Evolutionary conservation across 208 protist species (phyloP), one percentile per base, ranked within the genome.

Genomic region (Trypanosoma theileri): DNA sequence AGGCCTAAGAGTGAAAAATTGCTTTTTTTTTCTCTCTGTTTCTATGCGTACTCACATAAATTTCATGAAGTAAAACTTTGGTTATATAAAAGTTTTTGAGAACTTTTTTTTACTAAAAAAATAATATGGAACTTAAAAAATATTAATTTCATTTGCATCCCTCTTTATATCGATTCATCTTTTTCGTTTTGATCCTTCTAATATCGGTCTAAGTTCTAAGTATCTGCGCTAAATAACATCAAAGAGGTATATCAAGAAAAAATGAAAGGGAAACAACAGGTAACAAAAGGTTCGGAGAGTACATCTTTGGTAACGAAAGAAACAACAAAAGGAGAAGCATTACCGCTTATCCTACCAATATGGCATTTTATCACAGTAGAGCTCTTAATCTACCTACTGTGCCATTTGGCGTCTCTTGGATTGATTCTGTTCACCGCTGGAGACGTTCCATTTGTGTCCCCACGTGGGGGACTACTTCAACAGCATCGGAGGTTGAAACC

Each of bases 351-450:
- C 40, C 44, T 64, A 28, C 62, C 75, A 19, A 1, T 72, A 8
- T 61, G 64, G 58, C 63, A 52, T 17, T 66, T 61, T 57, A 13
- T 60, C 44, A 62, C 62, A 28, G 22, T 72, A 8, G 70, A 81
- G 52, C 60, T 77, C 0, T 44, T 69, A n/a, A 4, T 77, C 16
- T 69, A 59, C 28, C 31, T 77, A 41, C 44, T 53, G 16, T 50
- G 28, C 4, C 70, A 74, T 17, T 6, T 71, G 1, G 19, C 50
- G 31, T 66, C 45, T 26, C 54, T 75, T 19, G 24, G 26, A 2
- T 26, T 77, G 7, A 10, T 69, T 42, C 19, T 73, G 0, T 77
- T 81, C 56, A 61, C 71, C 16, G 61, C 76, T 3, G 59, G 70
- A 31, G 26, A 57, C n/a, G 56, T 68, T 10, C 53, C 61, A 16